phyloP scores from a whole-genome alignment of 352 stramenopile species.

The Pythium rhizo-oryzae region DNA sequence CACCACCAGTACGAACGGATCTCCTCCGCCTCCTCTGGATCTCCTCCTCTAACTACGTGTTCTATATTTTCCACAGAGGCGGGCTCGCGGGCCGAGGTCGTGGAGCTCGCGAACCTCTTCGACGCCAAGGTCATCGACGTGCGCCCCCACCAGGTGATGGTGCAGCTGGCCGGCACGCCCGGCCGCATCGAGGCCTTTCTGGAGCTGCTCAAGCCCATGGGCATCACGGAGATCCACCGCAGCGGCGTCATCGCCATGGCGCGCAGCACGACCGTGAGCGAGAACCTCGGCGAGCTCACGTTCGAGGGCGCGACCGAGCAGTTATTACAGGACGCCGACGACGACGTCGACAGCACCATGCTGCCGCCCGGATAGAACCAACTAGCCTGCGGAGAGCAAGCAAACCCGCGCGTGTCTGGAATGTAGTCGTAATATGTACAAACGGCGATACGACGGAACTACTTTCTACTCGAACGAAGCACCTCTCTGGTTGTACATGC shows the following conservation, averaged over 20 bases:
- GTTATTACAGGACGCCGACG: constrained; percentile 64
- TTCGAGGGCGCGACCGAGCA: constrained; percentile 79
- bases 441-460: not conserved
- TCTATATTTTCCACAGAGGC: constrained; percentile 36
- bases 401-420: not conserved
- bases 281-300: constrained; percentile 65
- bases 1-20: constrained; percentile 50
- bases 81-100: constrained; percentile 72
- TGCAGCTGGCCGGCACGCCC: constrained; percentile 77
- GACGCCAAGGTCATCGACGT: constrained; percentile 89
- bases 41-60: not conserved
- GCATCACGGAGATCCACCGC: constrained; percentile 85
- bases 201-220: constrained; percentile 79
- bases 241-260: constrained; percentile 88
- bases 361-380: constrained; percentile 66
- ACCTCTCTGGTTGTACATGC: too few species aligned
- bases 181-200: constrained; percentile 83
- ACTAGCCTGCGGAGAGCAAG: too few species aligned
- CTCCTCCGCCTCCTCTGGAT: not conserved
- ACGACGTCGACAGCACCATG: constrained; percentile 64
- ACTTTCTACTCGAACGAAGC: not conserved
- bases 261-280: constrained; percentile 61
- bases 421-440: constrained; percentile 8
- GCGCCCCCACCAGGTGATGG: constrained; percentile 81
- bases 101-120: constrained; percentile 83